A percentile compares a stretch with the other conserved stretches of the same genome.
phyloP scores from a whole-genome alignment of 371 early-diverging fungal genomes.

The Rhizopus microsporus region DNA sequence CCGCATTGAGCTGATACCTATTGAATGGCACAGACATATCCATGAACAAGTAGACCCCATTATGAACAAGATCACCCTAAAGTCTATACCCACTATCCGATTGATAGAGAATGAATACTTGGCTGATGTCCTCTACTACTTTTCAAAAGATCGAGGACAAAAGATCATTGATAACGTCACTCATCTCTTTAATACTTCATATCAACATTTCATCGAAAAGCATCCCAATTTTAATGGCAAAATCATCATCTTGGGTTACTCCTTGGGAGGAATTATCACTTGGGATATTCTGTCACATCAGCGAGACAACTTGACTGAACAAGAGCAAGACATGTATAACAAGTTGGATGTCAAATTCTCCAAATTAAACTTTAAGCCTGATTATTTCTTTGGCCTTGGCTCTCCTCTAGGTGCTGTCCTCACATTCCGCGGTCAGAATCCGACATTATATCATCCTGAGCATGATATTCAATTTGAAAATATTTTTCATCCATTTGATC shows the following conservation, averaged over 20 bases:
- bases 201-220: constrained; percentile 52
- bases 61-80: constrained; percentile 59
- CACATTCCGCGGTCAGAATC: constrained; percentile 61
- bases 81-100: constrained; percentile 65
- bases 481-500: constrained; percentile 70
- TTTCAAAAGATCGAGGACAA: constrained; percentile 59
- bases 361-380: constrained; percentile 53
- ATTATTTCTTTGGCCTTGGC: constrained; percentile 60
- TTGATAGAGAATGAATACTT: constrained; percentile 69
- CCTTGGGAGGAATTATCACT: constrained; percentile 67
- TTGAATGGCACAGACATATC: constrained; percentile 56
- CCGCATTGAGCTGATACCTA: constrained; percentile 56
- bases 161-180: constrained; percentile 60
- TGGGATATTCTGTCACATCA: constrained; percentile 64
- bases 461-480: constrained; percentile 58
- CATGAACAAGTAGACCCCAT: constrained; percentile 54
- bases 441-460: constrained; percentile 51
- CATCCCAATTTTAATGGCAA: constrained; percentile 63
- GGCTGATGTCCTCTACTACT: constrained; percentile 66
- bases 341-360: constrained; percentile 51
- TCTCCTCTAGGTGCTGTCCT: constrained; percentile 65
- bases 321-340: constrained; percentile 29
- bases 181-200: constrained; percentile 54
- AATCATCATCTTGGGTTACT: constrained; percentile 62
- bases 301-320: constrained; percentile 18